phyloP scores from a whole-genome alignment of 495 filamentous ascomycete genomes.

The Penicillium ochrochloron region DNA sequence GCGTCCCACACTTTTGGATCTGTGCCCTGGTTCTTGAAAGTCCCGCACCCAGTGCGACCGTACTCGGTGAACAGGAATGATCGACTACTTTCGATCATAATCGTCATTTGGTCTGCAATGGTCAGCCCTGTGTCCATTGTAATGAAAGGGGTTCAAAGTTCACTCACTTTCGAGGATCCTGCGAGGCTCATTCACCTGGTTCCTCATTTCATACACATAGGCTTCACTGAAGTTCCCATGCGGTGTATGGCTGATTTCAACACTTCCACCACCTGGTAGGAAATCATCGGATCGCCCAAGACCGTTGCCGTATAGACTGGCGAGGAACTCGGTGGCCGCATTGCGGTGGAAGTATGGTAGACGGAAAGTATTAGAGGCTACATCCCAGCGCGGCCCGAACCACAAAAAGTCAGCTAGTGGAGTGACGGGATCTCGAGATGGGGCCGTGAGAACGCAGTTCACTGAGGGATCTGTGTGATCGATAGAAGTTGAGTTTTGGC shows the following conservation, averaged over 20 bases:
- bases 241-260: conserved; percentile 47
- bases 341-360: conserved; percentile 51
- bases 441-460: conserved; percentile 46
- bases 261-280: conserved; percentile 46
- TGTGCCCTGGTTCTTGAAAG: conserved; percentile 42
- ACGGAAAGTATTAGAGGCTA: conserved; percentile 48
- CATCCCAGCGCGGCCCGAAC: conserved; percentile 51
- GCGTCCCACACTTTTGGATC: conserved; percentile 49
- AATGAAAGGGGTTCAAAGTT: not conserved
- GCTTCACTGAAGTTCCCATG: conserved; percentile 48
- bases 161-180: conserved; percentile 43
- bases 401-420: conserved; percentile 47
- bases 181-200: conserved; percentile 46
- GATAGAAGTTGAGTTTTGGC: conserved; percentile 46
- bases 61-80: conserved; percentile 49
- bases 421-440: conserved; percentile 42
- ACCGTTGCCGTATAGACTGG: conserved; percentile 45
- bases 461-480: conserved; percentile 49
- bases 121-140: not conserved
- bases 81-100: conserved; percentile 50
- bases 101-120: conserved; percentile 28
- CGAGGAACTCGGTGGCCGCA: conserved; percentile 47
- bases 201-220: conserved; percentile 47
- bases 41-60: conserved; percentile 41
- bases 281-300: conserved; percentile 49